Evolutionary conservation across 1,284 basidiomycete genomes (phyloP), one percentile per base, ranked within the genome.

Genomic region (Anthracocystis walkeri): DNA sequence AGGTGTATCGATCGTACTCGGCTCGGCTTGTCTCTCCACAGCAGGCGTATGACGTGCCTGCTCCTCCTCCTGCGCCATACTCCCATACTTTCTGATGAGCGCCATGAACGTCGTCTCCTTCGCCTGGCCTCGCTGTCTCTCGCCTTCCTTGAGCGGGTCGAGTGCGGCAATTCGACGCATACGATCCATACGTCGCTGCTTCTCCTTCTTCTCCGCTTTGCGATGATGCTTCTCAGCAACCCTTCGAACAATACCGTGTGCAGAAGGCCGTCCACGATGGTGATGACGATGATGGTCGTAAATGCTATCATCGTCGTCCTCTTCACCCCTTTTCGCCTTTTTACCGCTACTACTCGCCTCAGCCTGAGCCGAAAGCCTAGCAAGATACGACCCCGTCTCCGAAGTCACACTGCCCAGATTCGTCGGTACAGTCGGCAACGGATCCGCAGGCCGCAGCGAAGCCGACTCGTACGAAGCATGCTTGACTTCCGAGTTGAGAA

Each of bases 81-180:
- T 31, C 14, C 74, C 69, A 42, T 68, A 68, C 45, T 72, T 71
- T 50, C 68, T 42, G 45, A 72, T 67, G 31, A 75, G 42, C 18
- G 67, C 72, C 62, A 70, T 69, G 7, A 75, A 75, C 23, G 60
- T 70, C 23, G 71, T 74, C 40, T 74, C 71, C 27, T 74, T 74
- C 6, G 71, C 71, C 25, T 58, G 46, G 0, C 66, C 72, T 5
- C 54, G 51, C 14, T 70, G 31, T 4, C 67, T 16, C n/a, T 63
- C 54, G 7, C 40, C 59, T 21, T 75, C 66, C 29, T 70, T 58
- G 16, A 75, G 57, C 10, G 72, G 72, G 27, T 75, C 64, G 12
- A 75, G 67, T 11, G 72, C 72, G 8, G 72, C 72, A 18, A 75
- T 75, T 0, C 74, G 53, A 11, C 63, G 27, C 61, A 76, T 38